Conservation (phyloP, 2,329 filamentous ascomycete genomes). For the Fusarium domesticum region DNA sequence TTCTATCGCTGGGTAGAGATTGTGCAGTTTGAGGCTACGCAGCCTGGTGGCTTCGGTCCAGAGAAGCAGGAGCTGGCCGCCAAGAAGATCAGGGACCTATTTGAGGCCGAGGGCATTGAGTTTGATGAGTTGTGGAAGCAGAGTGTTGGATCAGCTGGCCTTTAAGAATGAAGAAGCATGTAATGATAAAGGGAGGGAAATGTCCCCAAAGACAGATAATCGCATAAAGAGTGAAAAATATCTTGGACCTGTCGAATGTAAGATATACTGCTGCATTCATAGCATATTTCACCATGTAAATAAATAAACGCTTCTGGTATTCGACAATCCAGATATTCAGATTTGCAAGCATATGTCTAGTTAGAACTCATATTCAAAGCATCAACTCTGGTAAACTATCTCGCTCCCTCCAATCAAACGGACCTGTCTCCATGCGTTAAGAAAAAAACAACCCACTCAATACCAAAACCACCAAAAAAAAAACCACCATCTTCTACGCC, state of each 20-base stretch:
- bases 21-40: conserved; percentile 80
- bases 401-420: neutral
- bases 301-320: no score
- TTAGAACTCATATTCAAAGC: no score
- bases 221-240: no score
- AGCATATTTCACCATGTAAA: no score
- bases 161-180: neutral
- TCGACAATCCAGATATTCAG: no score
- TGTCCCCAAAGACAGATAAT: neutral
- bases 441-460: neutral
- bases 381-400: no score
- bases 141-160: conserved; percentile 26
- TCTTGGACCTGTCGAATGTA: no score
- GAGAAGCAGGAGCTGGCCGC: conserved; percentile 72
- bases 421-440: no score
- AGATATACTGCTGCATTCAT: no score
- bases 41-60: conserved; percentile 72
- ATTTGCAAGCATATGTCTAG: no score
- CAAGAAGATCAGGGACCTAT: conserved; percentile 70
- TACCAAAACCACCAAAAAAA: conserved; percentile 2
- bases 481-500: conserved; percentile 10
- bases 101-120: conserved; percentile 71
- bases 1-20: conserved; percentile 94
- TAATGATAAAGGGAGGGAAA: neutral
- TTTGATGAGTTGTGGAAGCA: conserved; percentile 79